Evolutionary conservation across 345 rosid species (phyloP).

Genomic region (Hibiscus trionum): DNA sequence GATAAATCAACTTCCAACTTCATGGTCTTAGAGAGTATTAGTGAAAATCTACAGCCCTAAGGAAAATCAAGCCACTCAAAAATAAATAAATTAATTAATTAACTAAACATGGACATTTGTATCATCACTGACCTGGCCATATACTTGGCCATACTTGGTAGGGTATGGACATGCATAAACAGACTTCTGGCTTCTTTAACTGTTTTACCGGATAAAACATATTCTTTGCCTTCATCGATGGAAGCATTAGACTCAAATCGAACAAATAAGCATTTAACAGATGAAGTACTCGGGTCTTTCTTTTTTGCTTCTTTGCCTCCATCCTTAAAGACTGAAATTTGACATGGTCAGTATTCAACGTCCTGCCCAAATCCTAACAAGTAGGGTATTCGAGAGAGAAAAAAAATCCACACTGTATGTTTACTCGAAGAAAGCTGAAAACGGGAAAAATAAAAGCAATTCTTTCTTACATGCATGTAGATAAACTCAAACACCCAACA

Average conservation of each 20-base stretch:
- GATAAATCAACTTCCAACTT: slow-evolving; percentile 43
- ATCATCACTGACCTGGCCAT: slow-evolving; percentile 52
- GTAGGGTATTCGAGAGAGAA: not conserved
- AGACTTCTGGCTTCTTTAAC: slow-evolving; percentile 56
- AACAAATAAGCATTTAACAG: slow-evolving; percentile 61
- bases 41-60: slow-evolving; percentile 41
- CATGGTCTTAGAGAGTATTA: slow-evolving; percentile 62
- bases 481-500: not conserved
- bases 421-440: no score
- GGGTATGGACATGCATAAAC: slow-evolving; percentile 65
- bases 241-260: slow-evolving; percentile 42
- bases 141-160: slow-evolving; percentile 46
- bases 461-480: not conserved
- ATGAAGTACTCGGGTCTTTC: slow-evolving; percentile 40
- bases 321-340: slow-evolving; percentile 67
- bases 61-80: slow-evolving; percentile 7
- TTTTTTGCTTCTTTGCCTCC: slow-evolving; percentile 69
- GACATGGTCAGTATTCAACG: not conserved
- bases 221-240: slow-evolving; percentile 20
- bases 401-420: no score
- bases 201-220: slow-evolving; percentile 41
- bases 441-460: not conserved
- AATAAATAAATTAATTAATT: not conserved
- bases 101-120: not conserved
- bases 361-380: not conserved